Base-by-base conservation (phyloP, 2,329 filamentous ascomycete species). In the Cercospora canescens region DNA sequence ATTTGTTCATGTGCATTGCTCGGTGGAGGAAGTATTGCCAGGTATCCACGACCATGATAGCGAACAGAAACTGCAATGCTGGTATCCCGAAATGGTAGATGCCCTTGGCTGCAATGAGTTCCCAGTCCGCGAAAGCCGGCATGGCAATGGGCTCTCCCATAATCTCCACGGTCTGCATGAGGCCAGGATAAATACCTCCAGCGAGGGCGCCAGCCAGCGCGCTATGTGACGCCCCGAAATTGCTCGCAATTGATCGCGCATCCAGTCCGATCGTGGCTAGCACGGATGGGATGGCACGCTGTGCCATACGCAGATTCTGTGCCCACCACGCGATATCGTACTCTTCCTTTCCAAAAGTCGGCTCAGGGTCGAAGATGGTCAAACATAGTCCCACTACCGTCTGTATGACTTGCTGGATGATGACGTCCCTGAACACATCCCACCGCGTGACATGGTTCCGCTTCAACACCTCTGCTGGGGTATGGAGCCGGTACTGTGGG, bases 1-100 rank as follows among this genome's bases (percentile, higher is more conserved):
- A 98, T 79, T 92, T 94, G 83, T 98, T 97, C 83, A 95, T 85
- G 81, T 99, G 95, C 95, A 99, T 99, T 65, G 91, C 87, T 41
- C 95, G 92, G 80, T 99, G 95, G 74, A 94, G 86, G 81, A 97
- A 97, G 82, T 99, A 99, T 78, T 99, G 94, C 95, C 95, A 99
- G 52, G 93, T 95, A 80, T 99, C 95, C 72, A 98, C 87, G 70
- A 96, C 84, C 70, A 87, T 81, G 67, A 94, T 86, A 26, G 89
- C 95, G 58, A 91, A 75, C 65, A 87, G 81, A 76, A 97, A 91
- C 78, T 98, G 94, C 57, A 94, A 63, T 3, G 82, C 85, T 0
- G 95, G 95, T 68, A 98, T 85, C 41, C 89, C 77, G 68, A 88
- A 81, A 84, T 91, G 91, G 82, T 98, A 98, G 70, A 97, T 87